phyloP scores from a whole-genome alignment of 805 yeast species.

The Wickerhamiella musiphila region DNA sequence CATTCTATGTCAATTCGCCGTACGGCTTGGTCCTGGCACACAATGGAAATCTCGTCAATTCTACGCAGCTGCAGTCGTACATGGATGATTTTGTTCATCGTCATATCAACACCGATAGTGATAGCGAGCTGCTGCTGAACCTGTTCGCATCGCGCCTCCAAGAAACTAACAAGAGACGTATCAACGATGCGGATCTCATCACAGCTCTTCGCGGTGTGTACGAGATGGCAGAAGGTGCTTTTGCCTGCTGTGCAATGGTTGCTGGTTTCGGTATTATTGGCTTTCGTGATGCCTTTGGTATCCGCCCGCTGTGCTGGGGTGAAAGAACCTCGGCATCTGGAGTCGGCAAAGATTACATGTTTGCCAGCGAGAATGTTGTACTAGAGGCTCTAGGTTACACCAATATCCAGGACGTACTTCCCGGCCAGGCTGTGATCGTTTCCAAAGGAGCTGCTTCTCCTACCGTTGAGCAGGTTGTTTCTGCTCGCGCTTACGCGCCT shows the following conservation, averaged over 20 bases:
- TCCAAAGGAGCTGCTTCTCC: conserved; percentile 61
- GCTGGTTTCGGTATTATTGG: conserved; percentile 95
- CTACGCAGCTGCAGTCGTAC: conserved; percentile 53
- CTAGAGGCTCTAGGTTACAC: conserved; percentile 79
- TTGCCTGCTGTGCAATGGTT: conserved; percentile 84
- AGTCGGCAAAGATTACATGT: conserved; percentile 59
- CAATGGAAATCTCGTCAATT: conserved; percentile 89
- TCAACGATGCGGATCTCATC: conserved; percentile 77
- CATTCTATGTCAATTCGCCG: conserved; percentile 93
- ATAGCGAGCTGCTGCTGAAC: conserved; percentile 78
- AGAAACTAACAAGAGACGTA: conserved; percentile 81
- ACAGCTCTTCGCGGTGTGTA: conserved; percentile 72
- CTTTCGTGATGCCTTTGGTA: conserved; percentile 93
- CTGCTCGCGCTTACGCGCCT: conserved; percentile 66
- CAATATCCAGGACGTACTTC: conserved; percentile 63
- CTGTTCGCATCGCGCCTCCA: conserved; percentile 85
- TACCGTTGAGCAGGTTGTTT: conserved; percentile 73
- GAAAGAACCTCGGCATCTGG: conserved; percentile 60
- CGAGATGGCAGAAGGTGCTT: conserved; percentile 81
- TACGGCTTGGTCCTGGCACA: conserved; percentile 84
- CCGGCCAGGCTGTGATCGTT: conserved; percentile 94
- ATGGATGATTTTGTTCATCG: conserved; percentile 91
- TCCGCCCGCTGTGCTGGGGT: conserved; percentile 79
- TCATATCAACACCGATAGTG: conserved; percentile 93
- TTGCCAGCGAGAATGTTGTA: conserved; percentile 91